A percentile compares a stretch with the other conserved stretches of the same genome.
These are phyloP conservation scores for Umbilicus rupestris DNA, from an alignment of 164 flowering plant genomes.

Conservation along the genomic window DNA sequence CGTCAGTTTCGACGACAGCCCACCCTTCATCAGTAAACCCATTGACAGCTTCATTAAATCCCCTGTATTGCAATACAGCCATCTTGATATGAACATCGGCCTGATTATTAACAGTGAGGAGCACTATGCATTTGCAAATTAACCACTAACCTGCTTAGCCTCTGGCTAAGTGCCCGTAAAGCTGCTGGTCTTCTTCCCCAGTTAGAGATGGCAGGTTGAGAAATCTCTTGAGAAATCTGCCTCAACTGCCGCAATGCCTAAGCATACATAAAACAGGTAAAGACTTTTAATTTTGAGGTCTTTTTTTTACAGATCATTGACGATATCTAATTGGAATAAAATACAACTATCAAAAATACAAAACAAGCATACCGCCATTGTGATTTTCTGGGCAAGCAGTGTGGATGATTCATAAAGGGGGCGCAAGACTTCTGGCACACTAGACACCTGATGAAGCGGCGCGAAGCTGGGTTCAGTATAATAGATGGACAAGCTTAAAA, in stretches of 20 bases:
- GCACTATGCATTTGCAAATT: not conserved
- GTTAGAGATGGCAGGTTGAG: conserved; percentile 27
- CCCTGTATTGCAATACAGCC: conserved; percentile 25
- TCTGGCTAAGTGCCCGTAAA: conserved; percentile 34
- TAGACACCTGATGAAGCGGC: conserved; percentile 33
- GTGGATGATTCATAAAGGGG: conserved; percentile 64
- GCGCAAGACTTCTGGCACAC: conserved; percentile 68
- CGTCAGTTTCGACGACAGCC: conserved; percentile 62
- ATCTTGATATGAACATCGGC: conserved; percentile 4
- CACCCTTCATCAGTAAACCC: conserved; percentile 68
- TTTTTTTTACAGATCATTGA: not conserved
- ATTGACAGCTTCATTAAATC: conserved; percentile 71
- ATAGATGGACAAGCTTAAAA: not conserved
- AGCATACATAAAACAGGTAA: not conserved
- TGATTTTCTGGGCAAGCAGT: conserved; percentile 58
- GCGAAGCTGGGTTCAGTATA: conserved; percentile 4
- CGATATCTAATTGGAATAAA: not conserved
- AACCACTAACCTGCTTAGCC: conserved; percentile 28
- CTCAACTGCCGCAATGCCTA: conserved; percentile 36
- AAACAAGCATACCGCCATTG: conserved; percentile 41
- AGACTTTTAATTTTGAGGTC: not conserved
- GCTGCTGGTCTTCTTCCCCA: conserved; percentile 42
- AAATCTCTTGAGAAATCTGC: conserved; percentile 36
- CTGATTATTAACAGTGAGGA: not conserved
- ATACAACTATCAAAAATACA: not conserved